phyloP scores from a whole-genome alignment of 2,329 filamentous ascomycete genomes.

The Fusarium tjaetaba region DNA sequence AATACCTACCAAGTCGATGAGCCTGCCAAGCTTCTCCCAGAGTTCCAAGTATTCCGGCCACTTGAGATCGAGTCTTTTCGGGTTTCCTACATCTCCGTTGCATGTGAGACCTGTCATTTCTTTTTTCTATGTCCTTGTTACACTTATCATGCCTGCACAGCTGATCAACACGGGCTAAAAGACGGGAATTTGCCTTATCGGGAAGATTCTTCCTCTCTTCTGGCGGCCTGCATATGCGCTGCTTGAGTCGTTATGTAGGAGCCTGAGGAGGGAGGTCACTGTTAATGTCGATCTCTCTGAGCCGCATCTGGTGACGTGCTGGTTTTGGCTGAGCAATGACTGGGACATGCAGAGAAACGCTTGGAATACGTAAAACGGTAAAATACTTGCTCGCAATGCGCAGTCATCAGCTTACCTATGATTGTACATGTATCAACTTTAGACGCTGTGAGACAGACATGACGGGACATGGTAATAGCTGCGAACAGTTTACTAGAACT shows the following conservation, averaged over 20 bases:
- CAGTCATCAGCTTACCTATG: neutral
- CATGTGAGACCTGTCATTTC: neutral
- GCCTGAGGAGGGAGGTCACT: neutral
- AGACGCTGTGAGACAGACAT: neutral
- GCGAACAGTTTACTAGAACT: conserved; percentile 3
- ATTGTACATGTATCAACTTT: neutral
- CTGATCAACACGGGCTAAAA: conserved; percentile 2
- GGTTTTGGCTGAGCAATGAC: neutral
- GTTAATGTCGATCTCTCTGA: conserved; percentile 21
- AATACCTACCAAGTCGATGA: neutral
- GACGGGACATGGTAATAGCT: neutral
- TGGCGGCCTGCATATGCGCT: conserved; percentile 27
- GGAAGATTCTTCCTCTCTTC: conserved; percentile 3
- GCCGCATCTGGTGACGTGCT: conserved; percentile 26
- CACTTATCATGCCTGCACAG: conserved; percentile 1
- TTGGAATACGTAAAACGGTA: neutral
- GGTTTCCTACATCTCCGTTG: neutral
- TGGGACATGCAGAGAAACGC: neutral
- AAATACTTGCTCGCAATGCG: neutral
- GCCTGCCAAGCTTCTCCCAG: neutral
- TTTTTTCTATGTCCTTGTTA: neutral
- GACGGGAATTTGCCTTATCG: neutral
- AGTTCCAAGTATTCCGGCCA: neutral
- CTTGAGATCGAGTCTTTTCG: neutral
- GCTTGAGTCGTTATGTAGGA: neutral